Evolutionary conservation across 768 basidiomycete species (phyloP).

Genomic region (Tubosaeta brunneosetosa): DNA sequence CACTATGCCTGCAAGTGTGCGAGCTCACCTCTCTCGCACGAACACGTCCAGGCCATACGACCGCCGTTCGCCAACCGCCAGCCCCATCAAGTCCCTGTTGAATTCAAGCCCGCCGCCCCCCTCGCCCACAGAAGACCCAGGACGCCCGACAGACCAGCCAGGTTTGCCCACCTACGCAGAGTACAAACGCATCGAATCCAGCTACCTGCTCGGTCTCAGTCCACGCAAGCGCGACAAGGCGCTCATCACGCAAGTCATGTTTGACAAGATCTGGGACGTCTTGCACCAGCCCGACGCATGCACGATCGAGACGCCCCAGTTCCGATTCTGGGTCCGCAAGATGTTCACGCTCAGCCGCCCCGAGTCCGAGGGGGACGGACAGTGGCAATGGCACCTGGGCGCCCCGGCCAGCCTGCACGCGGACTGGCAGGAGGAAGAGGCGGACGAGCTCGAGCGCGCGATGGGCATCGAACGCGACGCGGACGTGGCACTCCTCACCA

Average conservation of each 20-base stretch:
- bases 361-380: background rate
- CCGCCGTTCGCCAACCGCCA: constrained; percentile 11
- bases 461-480: constrained; percentile 14
- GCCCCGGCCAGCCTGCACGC: no score
- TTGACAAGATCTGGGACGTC: constrained; percentile 69
- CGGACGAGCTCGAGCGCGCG: constrained; percentile 13
- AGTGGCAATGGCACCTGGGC: background rate
- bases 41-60: constrained; percentile 21
- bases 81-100: background rate
- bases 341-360: constrained; percentile 57
- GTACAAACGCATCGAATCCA: constrained; percentile 53
- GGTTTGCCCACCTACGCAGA: constrained; percentile 61
- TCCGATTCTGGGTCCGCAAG: constrained; percentile 80
- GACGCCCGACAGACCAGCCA: constrained; percentile 21
- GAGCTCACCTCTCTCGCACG: constrained; percentile 12
- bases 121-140: background rate
- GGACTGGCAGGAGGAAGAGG: background rate
- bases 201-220: constrained; percentile 57
- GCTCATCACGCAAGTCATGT: constrained; percentile 64
- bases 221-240: constrained; percentile 62
- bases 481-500: constrained; percentile 8
- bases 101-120: background rate
- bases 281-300: constrained; percentile 48
- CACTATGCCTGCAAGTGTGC: constrained; percentile 22
- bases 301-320: constrained; percentile 55